Percentiles rank a stretch among this genome's conserved stretches.
phyloP scores from a whole-genome alignment of 192 early-diverging fungal genomes.

The Chytriomyces hyalinus region DNA sequence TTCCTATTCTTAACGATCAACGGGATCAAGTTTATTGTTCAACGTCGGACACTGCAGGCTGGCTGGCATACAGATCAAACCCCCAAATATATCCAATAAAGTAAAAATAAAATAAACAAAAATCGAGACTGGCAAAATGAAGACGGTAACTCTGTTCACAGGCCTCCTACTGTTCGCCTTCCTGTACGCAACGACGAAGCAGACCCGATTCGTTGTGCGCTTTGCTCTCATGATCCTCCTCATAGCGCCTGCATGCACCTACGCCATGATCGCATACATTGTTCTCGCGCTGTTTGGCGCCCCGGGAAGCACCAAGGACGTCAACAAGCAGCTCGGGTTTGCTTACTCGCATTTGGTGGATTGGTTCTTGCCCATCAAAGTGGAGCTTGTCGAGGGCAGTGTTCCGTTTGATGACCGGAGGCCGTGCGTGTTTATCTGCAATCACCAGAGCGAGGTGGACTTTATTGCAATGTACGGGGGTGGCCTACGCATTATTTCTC shows the following conservation, averaged over 20 bases:
- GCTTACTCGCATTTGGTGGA: background rate
- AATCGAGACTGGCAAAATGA: background rate
- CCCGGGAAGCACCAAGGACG: conserved; percentile 11
- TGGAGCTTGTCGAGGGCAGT: conserved; percentile 65
- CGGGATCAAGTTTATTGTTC: background rate
- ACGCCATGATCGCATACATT: conserved; percentile 16
- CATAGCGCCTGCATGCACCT: conserved; percentile 20
- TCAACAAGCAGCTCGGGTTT: conserved; percentile 25
- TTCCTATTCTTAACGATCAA: too few species aligned
- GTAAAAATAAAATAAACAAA: conserved; percentile 9
- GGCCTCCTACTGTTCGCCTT: conserved; percentile 17
- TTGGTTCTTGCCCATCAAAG: conserved; percentile 47
- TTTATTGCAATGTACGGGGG: conserved; percentile 46
- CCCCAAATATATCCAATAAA: background rate
- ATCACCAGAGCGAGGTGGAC: conserved; percentile 87
- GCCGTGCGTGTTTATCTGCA: conserved; percentile 72
- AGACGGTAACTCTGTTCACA: conserved; percentile 5
- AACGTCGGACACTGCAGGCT: too few species aligned
- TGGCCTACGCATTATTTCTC: too few species aligned
- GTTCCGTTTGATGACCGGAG: conserved; percentile 47
- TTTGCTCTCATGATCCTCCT: conserved; percentile 13
- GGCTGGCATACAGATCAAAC: background rate
- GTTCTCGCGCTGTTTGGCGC: conserved; percentile 1
- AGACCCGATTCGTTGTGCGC: conserved; percentile 24
- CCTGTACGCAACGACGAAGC: conserved; percentile 15